phyloP scores from a whole-genome alignment of 352 stramenopile species.

The Pythium guiyangense region DNA sequence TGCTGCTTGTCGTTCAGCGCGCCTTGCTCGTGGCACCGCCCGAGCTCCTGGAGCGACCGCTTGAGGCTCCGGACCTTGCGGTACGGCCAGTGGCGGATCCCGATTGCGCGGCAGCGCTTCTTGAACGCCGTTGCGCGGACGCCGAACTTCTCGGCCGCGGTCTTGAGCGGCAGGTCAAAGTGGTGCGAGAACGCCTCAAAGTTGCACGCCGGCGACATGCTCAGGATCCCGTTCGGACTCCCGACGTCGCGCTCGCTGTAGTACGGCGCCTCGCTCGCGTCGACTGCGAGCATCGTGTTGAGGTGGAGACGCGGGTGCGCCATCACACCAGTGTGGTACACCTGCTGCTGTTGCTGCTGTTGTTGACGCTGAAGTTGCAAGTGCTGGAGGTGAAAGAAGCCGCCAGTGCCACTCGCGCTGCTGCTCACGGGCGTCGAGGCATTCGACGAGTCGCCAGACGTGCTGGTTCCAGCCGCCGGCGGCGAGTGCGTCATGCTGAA shows the following conservation, averaged over 20 bases:
- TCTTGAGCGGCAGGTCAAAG: conserved; percentile 67
- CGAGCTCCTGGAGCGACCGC: conserved; percentile 58
- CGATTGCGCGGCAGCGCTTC: conserved; percentile 66
- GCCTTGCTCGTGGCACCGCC: conserved; percentile 47
- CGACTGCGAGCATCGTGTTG: conserved; percentile 28
- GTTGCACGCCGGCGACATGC: conserved; percentile 43
- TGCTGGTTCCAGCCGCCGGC: conserved; percentile 1
- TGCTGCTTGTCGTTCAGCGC: conserved; percentile 62
- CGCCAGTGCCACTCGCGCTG: neutral
- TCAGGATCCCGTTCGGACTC: conserved; percentile 25
- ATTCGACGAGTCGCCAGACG: conserved; percentile 4
- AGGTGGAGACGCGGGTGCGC: conserved; percentile 15
- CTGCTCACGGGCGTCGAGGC: conserved; percentile 2
- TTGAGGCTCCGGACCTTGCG: conserved; percentile 71
- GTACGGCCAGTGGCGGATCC: conserved; percentile 70
- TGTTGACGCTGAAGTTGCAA: neutral
- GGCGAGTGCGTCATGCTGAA: conserved; percentile 4
- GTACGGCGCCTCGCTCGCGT: conserved; percentile 14
- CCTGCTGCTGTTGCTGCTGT: conserved; percentile 8
- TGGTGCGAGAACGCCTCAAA: conserved; percentile 66
- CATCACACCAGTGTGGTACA: neutral
- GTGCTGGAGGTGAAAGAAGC: neutral
- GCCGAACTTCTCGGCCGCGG: conserved; percentile 67
- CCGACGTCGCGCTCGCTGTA: conserved; percentile 19
- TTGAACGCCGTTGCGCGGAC: conserved; percentile 73